Evolutionary conservation across 768 basidiomycete genomes (phyloP), one percentile per base, ranked within the genome.

Genomic region (Dioszegia aurantiaca): DNA sequence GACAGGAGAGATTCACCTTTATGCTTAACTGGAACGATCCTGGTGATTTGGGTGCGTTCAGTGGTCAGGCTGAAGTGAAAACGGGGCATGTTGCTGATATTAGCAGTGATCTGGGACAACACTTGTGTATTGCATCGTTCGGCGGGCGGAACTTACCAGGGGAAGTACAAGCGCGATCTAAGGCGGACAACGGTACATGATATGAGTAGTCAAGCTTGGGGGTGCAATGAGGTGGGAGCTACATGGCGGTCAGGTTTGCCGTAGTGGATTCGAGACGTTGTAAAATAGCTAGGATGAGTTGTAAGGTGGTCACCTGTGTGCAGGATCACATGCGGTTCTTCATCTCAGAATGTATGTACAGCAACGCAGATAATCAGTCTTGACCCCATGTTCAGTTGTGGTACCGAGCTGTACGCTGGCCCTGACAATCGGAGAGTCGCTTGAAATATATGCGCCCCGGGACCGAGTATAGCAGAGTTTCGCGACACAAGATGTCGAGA

Each of bases 201-300:
- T 42, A 24, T 33, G 14, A 62, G 61, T 42, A 48, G 44, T 26
- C 36, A 47, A 12, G 61, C 61, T 33, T 62, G 61, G 61, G 61
- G 61, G 0, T 30, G 40, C 26, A 62, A 62, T 33, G 55, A 54
- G 17, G 61, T 62, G 0, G 61, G 61, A 19, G 61, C 53, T 31
- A 62, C 61, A n/a, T 62, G 61, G 61, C 31, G 61, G 33, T 54
- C 57, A 8, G 61, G 61, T 21, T 43, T 62, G n/a, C 61, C 61
- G 6, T 33, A 33, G 33, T 6, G 33, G 33, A 14, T 33, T 6
- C 6, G 14, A 6, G 33, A 33, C 14, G 33, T 33, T 33, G 33
- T 33, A 33, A 6, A 6, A 6, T 33, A 33, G 33, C 33, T 33
- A 6, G 33, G 6, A 33, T 33, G 8, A 33, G 33, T 33, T 33